phyloP scores from a whole-genome alignment of 306 rosid genomes.

The Medicago ruthenica region DNA sequence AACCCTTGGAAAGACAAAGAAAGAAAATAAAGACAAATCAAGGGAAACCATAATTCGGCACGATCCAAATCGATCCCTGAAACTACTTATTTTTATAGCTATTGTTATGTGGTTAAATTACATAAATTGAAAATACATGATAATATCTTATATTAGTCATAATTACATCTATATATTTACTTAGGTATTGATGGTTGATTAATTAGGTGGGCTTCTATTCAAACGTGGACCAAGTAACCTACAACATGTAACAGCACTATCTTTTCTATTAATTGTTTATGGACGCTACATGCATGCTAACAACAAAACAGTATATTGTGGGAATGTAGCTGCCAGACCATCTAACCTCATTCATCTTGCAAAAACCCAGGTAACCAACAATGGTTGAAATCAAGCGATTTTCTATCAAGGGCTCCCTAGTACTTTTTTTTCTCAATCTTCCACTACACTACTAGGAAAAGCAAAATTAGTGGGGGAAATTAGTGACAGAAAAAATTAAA shows the following conservation, averaged over 20 bases:
- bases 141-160: no score
- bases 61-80: no score
- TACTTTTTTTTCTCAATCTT: no score
- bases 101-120: not conserved
- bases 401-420: no score
- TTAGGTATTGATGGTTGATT: not conserved
- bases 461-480: no score
- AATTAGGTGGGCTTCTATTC: slow-evolving; percentile 56
- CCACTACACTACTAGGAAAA: no score
- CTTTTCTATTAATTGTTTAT: slow-evolving; percentile 57
- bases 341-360: slow-evolving; percentile 40
- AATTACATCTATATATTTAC: not conserved
- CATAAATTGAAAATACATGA: not conserved
- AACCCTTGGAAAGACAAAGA: no score
- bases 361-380: slow-evolving; percentile 41
- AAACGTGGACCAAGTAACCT: slow-evolving; percentile 49
- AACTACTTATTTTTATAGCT: not conserved
- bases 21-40: no score
- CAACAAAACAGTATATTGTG: slow-evolving; percentile 36
- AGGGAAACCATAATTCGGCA: no score
- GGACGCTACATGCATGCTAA: slow-evolving; percentile 36
- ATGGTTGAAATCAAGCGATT: not conserved
- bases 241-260: slow-evolving; percentile 46
- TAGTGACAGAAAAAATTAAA: no score
- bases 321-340: slow-evolving; percentile 14